phyloP scores from a whole-genome alignment of 2,329 filamentous ascomycete genomes.

The Dendryphion nanum region DNA sequence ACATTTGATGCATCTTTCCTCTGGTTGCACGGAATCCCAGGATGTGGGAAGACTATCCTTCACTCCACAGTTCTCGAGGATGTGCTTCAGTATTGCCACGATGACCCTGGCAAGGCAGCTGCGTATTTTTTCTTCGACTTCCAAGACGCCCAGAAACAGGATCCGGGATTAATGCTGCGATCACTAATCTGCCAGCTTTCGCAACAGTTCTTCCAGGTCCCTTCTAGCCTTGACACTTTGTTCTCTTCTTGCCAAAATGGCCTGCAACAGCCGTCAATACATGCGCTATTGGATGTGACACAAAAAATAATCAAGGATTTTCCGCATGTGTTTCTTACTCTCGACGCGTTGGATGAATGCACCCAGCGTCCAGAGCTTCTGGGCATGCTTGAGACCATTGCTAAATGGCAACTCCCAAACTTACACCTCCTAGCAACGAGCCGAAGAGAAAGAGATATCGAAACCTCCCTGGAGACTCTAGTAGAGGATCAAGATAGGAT shows the following conservation, averaged over 20 bases:
- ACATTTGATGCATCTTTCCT: not conserved
- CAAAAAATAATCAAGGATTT: not conserved
- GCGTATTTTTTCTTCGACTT: slow-evolving; percentile 1
- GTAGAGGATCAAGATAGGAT: slow-evolving; percentile 4
- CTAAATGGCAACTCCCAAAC: slow-evolving; percentile 18
- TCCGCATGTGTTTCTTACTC: not conserved
- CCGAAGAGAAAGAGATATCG: slow-evolving; percentile 11
- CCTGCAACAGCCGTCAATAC: not conserved
- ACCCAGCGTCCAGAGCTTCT: no score
- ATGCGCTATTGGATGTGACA: not conserved
- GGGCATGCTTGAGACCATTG: slow-evolving; percentile 21
- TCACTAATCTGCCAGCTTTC: not conserved
- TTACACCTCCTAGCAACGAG: slow-evolving; percentile 15
- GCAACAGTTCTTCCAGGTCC: not conserved
- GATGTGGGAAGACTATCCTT: slow-evolving; percentile 1
- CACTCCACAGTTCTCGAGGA: not conserved
- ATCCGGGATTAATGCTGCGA: not conserved
- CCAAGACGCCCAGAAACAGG: not conserved
- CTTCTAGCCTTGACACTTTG: not conserved
- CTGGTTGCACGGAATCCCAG: not conserved
- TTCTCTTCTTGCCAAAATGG: not conserved
- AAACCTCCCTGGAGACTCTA: slow-evolving; percentile 6
- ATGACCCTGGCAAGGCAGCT: not conserved
- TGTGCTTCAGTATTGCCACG: not conserved
- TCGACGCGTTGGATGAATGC: not conserved